Conservation (phyloP, 441 rosid species). For the Omphalea diandra region DNA sequence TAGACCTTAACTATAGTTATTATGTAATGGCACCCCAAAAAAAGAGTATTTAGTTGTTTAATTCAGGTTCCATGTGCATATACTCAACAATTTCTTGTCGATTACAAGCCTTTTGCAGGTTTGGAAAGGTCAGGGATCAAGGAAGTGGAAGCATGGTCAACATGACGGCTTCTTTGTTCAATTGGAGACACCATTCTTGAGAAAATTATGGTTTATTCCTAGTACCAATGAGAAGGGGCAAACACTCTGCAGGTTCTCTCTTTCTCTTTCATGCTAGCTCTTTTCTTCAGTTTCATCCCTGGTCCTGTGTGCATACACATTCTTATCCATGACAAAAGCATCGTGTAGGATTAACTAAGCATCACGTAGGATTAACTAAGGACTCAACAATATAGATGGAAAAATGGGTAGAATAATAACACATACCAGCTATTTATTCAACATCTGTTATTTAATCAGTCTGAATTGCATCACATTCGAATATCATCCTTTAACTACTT, state of each 20-base stretch:
- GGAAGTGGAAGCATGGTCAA: conserved; percentile 94
- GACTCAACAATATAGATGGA: too few relatives aligned
- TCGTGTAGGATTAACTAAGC: not conserved
- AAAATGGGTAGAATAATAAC: too few relatives aligned
- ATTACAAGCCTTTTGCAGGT: conserved; percentile 48
- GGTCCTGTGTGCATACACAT: not conserved
- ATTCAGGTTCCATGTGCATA: not conserved
- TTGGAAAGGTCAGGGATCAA: conserved; percentile 98
- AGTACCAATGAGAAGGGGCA: conserved; percentile 78
- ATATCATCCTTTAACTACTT: not conserved
- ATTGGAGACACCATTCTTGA: conserved; percentile 63
- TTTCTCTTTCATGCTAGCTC: not conserved
- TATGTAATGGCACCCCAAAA: not conserved
- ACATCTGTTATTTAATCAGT: too few relatives aligned
- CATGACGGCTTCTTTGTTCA: conserved; percentile 93
- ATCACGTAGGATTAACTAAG: too few relatives aligned
- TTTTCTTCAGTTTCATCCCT: not conserved
- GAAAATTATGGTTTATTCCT: conserved; percentile 84
- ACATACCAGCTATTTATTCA: not conserved
- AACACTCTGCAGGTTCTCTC: conserved; percentile 71
- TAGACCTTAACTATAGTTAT: not conserved
- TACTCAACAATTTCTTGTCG: conserved; percentile 9
- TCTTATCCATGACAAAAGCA: conserved; percentile 9
- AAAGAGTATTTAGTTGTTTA: not conserved
- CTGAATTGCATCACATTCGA: not conserved